Evolutionary conservation across 495 filamentous ascomycete genomes (phyloP), one percentile per base, ranked within the genome.

Genomic region (Tuber microsphaerosporum): DNA sequence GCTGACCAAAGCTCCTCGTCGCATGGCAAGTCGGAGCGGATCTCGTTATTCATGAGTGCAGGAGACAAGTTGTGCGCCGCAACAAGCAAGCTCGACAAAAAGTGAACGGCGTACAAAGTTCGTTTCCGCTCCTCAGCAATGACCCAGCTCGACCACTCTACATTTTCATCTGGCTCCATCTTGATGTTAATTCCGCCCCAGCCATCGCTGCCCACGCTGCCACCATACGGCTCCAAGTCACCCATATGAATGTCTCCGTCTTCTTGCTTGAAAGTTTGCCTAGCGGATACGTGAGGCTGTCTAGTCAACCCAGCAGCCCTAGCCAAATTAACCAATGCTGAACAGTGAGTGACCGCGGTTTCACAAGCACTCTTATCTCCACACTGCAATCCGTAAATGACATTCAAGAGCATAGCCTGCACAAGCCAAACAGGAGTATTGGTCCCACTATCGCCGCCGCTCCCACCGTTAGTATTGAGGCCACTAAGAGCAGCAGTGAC

Each of bases 361-460:
- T 97, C 93, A 46, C 92, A 92, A 20, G 93, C 91, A 46, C 87
- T 89, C 84, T 94, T 95, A 82, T 99, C 94, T 41, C 92, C 96
- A 83, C 93, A 97, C 78, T 97, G 94, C 79, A 98, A 93, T 16
- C 96, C 96, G 79, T 97, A 99, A 17, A 98, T 91, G 46, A 98
- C 92, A 84, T 97, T 97, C 61, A 99, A 87, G 43, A 99, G 87
- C 95, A 99, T 97, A 1, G 95, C 94, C 82, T 99, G 95, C n/a
- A 99, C 93, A 42, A 99, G 87, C 95, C 95, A 97, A 71, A 97
- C 87, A 2, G 95, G 95, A 19, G 93, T 97, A 51, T 90, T 89
- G 56, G 68, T 73, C 71, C 72, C 61, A 31, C 72, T 76, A 45
- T 81, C 81, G 51, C 73, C 72, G 42, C 75, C 75, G 26, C 61